Conservation (phyloP, 2,329 filamentous ascomycete species). For the Fusarium devonianum region DNA sequence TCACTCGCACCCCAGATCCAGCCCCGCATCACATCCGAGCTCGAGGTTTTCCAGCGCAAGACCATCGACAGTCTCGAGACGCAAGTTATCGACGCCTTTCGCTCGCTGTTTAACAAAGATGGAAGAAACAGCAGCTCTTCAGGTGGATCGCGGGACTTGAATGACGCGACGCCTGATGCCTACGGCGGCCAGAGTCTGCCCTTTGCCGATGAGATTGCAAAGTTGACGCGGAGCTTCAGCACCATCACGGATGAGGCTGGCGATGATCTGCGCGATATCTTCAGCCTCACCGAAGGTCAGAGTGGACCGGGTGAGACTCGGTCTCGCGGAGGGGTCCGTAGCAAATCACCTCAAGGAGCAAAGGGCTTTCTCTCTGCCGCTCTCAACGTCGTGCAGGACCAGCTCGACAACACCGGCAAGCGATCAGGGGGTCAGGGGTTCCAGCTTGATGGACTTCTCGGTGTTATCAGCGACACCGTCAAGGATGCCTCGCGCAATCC, state of each 20-base stretch:
- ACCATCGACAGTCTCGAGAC: constrained; percentile 55
- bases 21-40: constrained; percentile 54
- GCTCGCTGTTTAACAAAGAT: constrained; percentile 52
- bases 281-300: constrained; percentile 50
- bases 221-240: constrained; percentile 50
- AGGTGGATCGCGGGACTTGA: constrained; percentile 38
- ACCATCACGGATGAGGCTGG: constrained; percentile 51
- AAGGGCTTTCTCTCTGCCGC: constrained; percentile 52
- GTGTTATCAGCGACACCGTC: constrained; percentile 52
- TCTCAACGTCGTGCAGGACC: constrained; percentile 52
- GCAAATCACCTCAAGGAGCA: constrained; percentile 41
- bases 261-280: constrained; percentile 54
- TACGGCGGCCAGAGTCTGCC: constrained; percentile 53
- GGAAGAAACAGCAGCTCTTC: constrained; percentile 16
- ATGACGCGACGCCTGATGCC: constrained; percentile 48
- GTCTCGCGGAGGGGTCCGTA: constrained; percentile 39
- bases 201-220: constrained; percentile 55
- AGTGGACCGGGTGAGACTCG: constrained; percentile 29
- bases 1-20: constrained; percentile 56
- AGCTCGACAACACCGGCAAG: constrained; percentile 45
- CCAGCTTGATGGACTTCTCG: constrained; percentile 53
- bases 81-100: constrained; percentile 55
- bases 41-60: constrained; percentile 53
- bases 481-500: constrained; percentile 55
- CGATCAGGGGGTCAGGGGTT: constrained; percentile 44